Conservation (phyloP, 2,329 filamentous ascomycete species). For the Didymella lethalis region DNA sequence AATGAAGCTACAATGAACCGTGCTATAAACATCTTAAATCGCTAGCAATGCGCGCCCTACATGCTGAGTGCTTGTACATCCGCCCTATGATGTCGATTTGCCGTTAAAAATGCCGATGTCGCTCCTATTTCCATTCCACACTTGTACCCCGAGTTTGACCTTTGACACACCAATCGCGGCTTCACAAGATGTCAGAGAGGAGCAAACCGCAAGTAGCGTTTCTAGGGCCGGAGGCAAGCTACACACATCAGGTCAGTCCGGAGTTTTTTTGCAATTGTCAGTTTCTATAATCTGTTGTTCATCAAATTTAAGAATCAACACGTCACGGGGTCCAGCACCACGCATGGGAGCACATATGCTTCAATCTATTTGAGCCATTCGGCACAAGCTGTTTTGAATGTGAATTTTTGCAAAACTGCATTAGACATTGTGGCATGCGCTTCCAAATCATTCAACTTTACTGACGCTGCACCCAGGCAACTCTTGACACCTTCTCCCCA, state of each 20-base stretch:
- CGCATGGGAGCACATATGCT: not conserved
- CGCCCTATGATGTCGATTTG: conserved; percentile 15
- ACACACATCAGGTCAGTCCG: conserved; percentile 70
- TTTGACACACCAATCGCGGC: conserved; percentile 7
- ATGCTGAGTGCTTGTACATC: conserved; percentile 5
- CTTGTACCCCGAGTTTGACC: conserved; percentile 1
- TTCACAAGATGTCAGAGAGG: conserved; percentile 22
- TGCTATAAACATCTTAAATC: not conserved
- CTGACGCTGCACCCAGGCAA: conserved; percentile 55
- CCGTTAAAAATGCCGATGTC: conserved; percentile 24
- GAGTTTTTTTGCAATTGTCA: not conserved
- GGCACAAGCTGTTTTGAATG: no score
- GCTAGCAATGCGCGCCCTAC: conserved; percentile 12
- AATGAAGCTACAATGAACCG: not conserved
- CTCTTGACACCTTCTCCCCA: conserved; percentile 60
- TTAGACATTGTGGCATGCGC: not conserved
- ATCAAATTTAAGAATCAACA: conserved; percentile 3
- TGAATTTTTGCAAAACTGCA: no score
- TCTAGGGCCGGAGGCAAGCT: conserved; percentile 70
- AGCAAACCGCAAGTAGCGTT: conserved; percentile 59
- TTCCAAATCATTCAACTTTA: not conserved
- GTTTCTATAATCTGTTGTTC: not conserved
- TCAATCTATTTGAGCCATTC: not conserved
- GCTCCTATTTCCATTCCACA: conserved; percentile 16
- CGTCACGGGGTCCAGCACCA: not conserved